A percentile compares a stretch with the other conserved stretches of the same genome.
Conservation (phyloP, 2,329 filamentous ascomycete genomes). For the Biscogniauxia marginata region DNA sequence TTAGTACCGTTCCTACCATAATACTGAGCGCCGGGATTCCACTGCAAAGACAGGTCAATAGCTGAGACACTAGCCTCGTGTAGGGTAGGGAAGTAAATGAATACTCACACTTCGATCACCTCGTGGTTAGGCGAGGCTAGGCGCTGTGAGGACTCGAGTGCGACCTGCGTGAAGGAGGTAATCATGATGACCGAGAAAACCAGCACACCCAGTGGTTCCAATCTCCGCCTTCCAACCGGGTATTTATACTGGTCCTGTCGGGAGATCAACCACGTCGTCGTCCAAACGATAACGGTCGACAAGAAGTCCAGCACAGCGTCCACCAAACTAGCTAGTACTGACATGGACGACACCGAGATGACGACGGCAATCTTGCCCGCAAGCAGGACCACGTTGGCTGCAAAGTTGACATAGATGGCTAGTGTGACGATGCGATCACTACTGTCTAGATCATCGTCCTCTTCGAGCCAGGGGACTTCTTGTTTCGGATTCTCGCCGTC, state of each 20-base stretch:
- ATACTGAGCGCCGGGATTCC: constrained; percentile 71
- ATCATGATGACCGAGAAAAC: constrained; percentile 87
- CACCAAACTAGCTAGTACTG: constrained; percentile 75
- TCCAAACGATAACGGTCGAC: constrained; percentile 78
- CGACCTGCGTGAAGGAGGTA: constrained; percentile 78
- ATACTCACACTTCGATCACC: constrained; percentile 63
- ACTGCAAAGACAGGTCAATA: constrained; percentile 18
- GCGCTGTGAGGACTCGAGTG: constrained; percentile 65
- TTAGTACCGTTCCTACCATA: constrained; percentile 77
- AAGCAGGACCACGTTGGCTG: constrained; percentile 73
- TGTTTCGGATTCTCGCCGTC: constrained; percentile 39
- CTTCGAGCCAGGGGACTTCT: constrained; percentile 68
- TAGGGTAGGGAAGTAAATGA: neutral
- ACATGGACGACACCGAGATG: constrained; percentile 75
- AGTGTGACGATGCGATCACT: constrained; percentile 75
- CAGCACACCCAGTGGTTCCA: constrained; percentile 78
- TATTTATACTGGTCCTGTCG: constrained; percentile 73
- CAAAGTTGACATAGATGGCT: constrained; percentile 83
- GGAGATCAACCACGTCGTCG: constrained; percentile 71
- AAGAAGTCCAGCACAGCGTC: constrained; percentile 80
- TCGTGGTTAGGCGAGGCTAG: constrained; percentile 60
- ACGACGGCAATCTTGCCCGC: constrained; percentile 76
- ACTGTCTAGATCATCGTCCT: constrained; percentile 70
- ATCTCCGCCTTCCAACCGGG: constrained; percentile 71
- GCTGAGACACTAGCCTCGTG: neutral